Percentiles rank a stretch among this genome's conserved stretches.
Conservation (phyloP, 2,329 filamentous ascomycete species). For the Fusarium stilboides region DNA sequence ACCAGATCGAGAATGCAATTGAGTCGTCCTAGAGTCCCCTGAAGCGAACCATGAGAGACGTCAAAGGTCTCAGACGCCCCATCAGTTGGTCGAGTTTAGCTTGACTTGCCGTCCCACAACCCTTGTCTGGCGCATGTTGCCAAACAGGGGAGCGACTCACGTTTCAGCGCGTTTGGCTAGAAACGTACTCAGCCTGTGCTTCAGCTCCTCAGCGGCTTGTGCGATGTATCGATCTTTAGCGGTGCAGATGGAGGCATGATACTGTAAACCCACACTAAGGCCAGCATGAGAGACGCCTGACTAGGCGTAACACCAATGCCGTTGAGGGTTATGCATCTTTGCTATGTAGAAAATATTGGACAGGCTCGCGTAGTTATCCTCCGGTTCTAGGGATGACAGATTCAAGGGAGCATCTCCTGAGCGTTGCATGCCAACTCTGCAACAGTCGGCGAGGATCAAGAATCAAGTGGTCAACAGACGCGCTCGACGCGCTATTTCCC, state of each 20-base stretch:
- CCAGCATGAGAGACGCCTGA: constrained; percentile 37
- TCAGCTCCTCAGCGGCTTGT: constrained; percentile 28
- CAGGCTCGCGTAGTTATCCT: constrained; percentile 1
- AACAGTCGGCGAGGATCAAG: constrained; percentile 28
- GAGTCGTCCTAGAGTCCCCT: constrained; percentile 30
- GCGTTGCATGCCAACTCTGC: constrained; percentile 42
- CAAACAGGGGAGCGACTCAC: constrained; percentile 51
- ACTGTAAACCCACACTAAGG: constrained; percentile 36
- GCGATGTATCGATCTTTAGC: constrained; percentile 16
- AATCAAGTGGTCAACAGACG: constrained; percentile 43
- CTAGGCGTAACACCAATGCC: constrained; percentile 39
- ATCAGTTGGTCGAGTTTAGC: constrained; percentile 28
- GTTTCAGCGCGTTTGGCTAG: constrained; percentile 50
- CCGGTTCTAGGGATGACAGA: constrained; percentile 19
- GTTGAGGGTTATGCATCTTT: constrained; percentile 17
- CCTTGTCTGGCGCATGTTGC: constrained; percentile 41
- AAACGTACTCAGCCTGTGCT: constrained; percentile 38
- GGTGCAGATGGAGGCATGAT: constrained; percentile 47
- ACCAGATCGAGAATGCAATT: constrained; percentile 38
- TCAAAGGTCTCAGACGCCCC: constrained; percentile 41
- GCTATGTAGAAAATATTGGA: background rate
- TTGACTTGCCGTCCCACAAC: constrained; percentile 24
- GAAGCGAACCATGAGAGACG: constrained; percentile 25
- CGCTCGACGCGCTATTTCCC: constrained; percentile 44
- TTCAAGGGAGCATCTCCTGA: constrained; percentile 41